phyloP scores from a whole-genome alignment of 2,329 filamentous ascomycete genomes.

The Huntiella savannae region DNA sequence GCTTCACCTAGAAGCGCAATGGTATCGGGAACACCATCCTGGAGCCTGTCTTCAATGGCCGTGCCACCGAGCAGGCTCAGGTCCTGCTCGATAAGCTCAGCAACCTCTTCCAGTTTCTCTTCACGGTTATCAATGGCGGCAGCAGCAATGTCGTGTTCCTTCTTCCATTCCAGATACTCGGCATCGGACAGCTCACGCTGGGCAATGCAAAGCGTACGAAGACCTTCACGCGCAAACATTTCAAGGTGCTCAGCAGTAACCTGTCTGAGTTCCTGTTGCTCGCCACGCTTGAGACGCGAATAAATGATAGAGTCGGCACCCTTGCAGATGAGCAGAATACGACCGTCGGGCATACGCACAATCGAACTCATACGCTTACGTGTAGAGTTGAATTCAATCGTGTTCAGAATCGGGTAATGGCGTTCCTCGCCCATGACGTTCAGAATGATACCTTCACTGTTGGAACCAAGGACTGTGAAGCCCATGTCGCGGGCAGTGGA shows the following conservation, averaged over 20 bases:
- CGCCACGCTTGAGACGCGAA: slow-evolving; percentile 64
- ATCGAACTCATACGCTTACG: slow-evolving; percentile 97
- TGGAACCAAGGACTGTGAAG: slow-evolving; percentile 72
- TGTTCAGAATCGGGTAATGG: slow-evolving; percentile 77
- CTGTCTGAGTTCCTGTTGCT: slow-evolving; percentile 67
- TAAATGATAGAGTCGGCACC: slow-evolving; percentile 96
- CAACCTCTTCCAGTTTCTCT: slow-evolving; percentile 76
- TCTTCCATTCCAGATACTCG: slow-evolving; percentile 71
- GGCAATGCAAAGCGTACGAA: slow-evolving; percentile 87
- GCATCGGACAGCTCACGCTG: slow-evolving; percentile 61
- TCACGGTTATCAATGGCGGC: slow-evolving; percentile 71
- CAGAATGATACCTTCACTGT: slow-evolving; percentile 61
- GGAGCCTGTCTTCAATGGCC: slow-evolving; percentile 88
- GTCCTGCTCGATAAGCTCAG: slow-evolving; percentile 80
- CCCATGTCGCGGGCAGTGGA: slow-evolving; percentile 88
- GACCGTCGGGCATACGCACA: slow-evolving; percentile 78
- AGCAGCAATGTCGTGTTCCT: slow-evolving; percentile 71
- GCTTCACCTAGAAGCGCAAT: slow-evolving; percentile 80
- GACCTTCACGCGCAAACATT: slow-evolving; percentile 87
- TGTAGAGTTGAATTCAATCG: slow-evolving; percentile 84
- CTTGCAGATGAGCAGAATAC: slow-evolving; percentile 87
- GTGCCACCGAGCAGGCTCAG: slow-evolving; percentile 79
- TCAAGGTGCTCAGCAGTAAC: slow-evolving; percentile 86
- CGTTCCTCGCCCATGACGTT: slow-evolving; percentile 76
- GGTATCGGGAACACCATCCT: slow-evolving; percentile 91